phyloP scores from a whole-genome alignment of 2,329 filamentous ascomycete species.

The Cladosporium sp. region DNA sequence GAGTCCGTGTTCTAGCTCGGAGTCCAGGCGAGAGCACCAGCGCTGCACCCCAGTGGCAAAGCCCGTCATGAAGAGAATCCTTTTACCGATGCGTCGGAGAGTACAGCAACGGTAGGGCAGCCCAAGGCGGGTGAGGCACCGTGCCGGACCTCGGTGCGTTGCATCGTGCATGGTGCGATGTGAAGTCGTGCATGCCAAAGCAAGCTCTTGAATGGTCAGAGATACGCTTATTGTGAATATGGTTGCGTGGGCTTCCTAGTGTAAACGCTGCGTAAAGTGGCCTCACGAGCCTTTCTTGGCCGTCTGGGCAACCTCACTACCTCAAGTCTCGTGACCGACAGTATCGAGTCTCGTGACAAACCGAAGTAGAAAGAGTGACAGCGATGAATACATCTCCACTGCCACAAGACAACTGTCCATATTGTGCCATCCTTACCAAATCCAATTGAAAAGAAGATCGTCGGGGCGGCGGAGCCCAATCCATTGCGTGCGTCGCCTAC shows the following conservation, averaged over 20 bases:
- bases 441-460: not conserved
- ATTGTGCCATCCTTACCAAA: not conserved
- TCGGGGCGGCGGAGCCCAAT: not conserved
- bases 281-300: not conserved
- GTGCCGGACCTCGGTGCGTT: slow-evolving; percentile 6
- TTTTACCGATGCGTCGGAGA: slow-evolving; percentile 2
- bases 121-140: not conserved
- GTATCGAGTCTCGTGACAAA: not conserved
- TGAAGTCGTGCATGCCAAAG: not conserved
- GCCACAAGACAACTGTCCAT: not conserved
- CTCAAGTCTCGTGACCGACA: not conserved
- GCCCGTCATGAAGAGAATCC: slow-evolving; percentile 2
- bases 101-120: not conserved
- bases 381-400: not conserved
- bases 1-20: not conserved
- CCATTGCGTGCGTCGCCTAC: not conserved
- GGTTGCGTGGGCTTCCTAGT: slow-evolving; percentile 1
- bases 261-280: not conserved
- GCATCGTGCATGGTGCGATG: not conserved
- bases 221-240: slow-evolving; percentile 15
- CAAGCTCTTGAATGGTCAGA: slow-evolving; percentile 14
- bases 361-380: not conserved
- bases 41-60: slow-evolving; percentile 12
- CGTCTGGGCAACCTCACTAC: not conserved
- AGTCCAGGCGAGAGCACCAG: not conserved